These are phyloP conservation scores for Neofusicoccum cordaticola DNA, from an alignment of 2,329 filamentous ascomycete genomes.

Conservation along the genomic window DNA sequence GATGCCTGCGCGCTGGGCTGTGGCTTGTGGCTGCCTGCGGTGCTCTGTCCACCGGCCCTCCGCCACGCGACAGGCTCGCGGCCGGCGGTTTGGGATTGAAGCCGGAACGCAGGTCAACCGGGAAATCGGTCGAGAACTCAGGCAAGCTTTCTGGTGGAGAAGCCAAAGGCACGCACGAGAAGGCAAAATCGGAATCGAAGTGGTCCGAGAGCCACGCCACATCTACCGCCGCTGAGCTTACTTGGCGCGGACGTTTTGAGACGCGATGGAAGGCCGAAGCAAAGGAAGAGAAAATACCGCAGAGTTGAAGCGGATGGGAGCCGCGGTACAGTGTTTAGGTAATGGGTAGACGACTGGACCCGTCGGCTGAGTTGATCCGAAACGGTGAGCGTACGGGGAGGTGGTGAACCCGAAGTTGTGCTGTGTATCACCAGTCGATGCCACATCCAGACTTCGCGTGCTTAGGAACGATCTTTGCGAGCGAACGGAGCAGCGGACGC, in stretches of 20 bases:
- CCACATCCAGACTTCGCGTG: background rate
- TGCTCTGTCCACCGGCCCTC: background rate
- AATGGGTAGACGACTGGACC: background rate
- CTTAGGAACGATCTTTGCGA: background rate
- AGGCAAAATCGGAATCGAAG: background rate
- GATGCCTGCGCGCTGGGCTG: background rate
- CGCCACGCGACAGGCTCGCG: background rate
- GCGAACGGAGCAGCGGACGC: background rate
- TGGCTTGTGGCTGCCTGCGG: background rate
- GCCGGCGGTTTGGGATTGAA: background rate
- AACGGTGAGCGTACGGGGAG: background rate
- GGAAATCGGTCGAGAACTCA: no score
- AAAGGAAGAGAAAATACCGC: background rate
- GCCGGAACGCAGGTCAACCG: background rate
- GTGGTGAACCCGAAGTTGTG: background rate
- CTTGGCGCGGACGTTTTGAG: background rate
- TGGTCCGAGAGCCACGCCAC: background rate
- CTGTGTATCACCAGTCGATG: background rate
- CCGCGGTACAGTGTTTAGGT: background rate
- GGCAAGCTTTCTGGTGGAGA: background rate
- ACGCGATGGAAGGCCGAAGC: background rate
- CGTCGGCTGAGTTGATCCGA: background rate
- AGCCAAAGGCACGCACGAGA: background rate
- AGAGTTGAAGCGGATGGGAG: background rate
- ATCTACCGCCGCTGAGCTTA: background rate